Base-by-base conservation (phyloP, 2,329 filamentous ascomycete genomes). In the Hypoxylon sp. region DNA sequence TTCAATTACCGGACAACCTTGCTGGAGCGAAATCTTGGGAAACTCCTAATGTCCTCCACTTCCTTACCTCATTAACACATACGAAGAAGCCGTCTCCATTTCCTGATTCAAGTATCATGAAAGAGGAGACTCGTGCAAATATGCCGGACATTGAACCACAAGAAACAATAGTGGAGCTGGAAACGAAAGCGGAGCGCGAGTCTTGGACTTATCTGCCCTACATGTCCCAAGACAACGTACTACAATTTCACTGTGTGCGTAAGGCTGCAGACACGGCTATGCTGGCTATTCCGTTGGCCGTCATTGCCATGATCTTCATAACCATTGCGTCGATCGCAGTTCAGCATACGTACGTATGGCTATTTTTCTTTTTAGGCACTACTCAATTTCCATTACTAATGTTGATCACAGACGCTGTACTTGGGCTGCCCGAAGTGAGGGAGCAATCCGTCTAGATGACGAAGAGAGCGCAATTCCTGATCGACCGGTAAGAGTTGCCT, bases 151-250 rank as follows among this genome's bases (percentile, higher is more conserved):
- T 69, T 52, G 70, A 74, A 55, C 70, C 65, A 9, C 58, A 74
- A 28, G 70, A 72, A 11, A 75, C 71, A 11, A 77, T 74, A 43
- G 70, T 77, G 14, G 75, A 78, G 56, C 57, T 71, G 30, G 76
- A 77, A 60, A 76, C 73, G 5, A 73, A 74, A 60, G 73, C 73
- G 17, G 70, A 70, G 41, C 69, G 72, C 49, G 74, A 75, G n/a
- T 65, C 72, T 1, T 73, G 71, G 52, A 65, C 70, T n/a, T 73
- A 69, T 53, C 65, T 73, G 25, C 74, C 74, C 19, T 75, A 74
- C 52, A 64, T 72, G 9, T 72, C 70, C 23, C 68, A 72, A 48
- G 64, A 68, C 49, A 73, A 74, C 41, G 64, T 70, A 7, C 43
- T 73, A 17, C 71, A 65, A 64, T 75, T 75, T 58, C 71, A 71